phyloP scores from a whole-genome alignment of 202 grass and related monocot species.

The Setaria italica region DNA sequence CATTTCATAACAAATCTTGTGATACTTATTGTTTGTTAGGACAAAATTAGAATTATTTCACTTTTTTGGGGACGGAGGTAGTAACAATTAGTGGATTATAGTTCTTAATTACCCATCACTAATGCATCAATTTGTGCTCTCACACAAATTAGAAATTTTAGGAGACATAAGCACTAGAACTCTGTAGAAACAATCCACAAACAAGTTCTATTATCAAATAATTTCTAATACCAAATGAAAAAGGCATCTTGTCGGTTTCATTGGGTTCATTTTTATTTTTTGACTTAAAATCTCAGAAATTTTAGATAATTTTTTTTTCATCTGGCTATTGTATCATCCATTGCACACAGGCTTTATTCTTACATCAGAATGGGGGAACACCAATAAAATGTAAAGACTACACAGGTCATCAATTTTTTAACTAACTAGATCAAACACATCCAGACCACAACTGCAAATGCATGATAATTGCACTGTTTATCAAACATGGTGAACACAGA shows the following conservation, averaged over 20 bases:
- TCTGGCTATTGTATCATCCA: neutral
- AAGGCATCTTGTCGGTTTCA: neutral
- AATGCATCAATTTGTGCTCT: neutral
- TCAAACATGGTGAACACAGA: neutral
- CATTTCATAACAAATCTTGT: no score
- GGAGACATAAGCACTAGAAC: neutral
- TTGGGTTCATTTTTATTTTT: neutral
- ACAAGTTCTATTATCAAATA: neutral
- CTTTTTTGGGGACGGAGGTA: no score
- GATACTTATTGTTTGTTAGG: no score
- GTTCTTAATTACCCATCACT: neutral
- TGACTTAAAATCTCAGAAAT: neutral
- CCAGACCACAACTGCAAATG: no score
- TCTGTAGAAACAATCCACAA: neutral
- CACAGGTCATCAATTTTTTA: neutral
- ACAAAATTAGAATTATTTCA: no score
- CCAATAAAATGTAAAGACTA: neutral
- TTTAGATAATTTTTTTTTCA: neutral
- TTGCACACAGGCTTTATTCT: neutral
- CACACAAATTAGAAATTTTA: neutral
- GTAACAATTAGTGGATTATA: neutral
- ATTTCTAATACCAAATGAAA: neutral
- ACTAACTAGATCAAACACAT: neutral
- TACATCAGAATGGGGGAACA: neutral
- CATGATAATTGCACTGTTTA: neutral